A percentile compares a stretch with the other conserved stretches of the same genome.
Evolutionary conservation across 176 grass and related monocot genomes (phyloP).

Genomic region (Oryza australiensis): DNA sequence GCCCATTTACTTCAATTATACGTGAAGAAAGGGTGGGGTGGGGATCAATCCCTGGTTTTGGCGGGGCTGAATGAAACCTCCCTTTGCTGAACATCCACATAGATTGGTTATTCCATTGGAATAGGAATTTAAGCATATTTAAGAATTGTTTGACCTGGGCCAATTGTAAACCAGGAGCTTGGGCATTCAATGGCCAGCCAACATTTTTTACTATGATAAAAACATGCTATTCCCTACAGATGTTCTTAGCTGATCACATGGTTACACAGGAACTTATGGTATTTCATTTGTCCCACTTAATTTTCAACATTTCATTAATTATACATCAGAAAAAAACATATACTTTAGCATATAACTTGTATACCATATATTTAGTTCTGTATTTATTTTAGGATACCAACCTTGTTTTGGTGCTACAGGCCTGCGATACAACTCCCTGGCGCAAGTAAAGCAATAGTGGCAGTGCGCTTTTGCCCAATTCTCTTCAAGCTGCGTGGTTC

Average conservation of each 20-base stretch:
- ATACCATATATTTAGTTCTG: neutral
- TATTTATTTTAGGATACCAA: conserved; percentile 18
- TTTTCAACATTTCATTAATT: neutral
- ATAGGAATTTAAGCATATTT: neutral
- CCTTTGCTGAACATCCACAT: neutral
- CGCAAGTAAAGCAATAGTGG: conserved; percentile 87
- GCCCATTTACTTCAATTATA: neutral
- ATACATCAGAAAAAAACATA: neutral
- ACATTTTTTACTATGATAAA: neutral
- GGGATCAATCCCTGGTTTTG: neutral
- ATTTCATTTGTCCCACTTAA: neutral
- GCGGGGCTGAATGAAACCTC: neutral
- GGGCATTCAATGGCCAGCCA: neutral
- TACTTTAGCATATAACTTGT: conserved; percentile 1
- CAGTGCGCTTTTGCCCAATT: conserved; percentile 85
- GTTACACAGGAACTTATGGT: neutral
- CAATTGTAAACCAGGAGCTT: neutral
- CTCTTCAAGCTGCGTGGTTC: conserved; percentile 65
- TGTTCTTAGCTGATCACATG: neutral
- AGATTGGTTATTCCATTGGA: neutral
- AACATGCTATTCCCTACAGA: neutral
- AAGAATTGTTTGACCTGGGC: neutral
- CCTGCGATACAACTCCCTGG: conserved; percentile 84
- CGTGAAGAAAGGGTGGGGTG: neutral
- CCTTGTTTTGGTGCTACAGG: conserved; percentile 51